A percentile compares a stretch with the other conserved stretches of the same genome.
Evolutionary conservation across 495 filamentous ascomycete species (phyloP).

Genomic region (Penicillium psychrofluorescens): DNA sequence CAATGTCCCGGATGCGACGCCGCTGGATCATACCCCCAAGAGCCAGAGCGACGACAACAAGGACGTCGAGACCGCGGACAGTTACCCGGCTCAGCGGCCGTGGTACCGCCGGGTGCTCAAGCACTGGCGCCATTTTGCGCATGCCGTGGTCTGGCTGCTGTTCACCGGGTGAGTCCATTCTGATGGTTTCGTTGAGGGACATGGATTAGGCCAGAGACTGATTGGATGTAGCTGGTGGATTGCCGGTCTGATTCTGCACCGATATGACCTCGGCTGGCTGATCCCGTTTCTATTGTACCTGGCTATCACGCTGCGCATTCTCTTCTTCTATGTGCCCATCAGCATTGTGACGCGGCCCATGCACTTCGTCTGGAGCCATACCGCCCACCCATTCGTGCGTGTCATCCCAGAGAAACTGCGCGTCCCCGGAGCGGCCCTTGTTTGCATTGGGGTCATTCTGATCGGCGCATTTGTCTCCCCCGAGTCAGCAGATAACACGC

Average conservation of each 20-base stretch:
- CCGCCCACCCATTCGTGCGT: slow-evolving; percentile 41
- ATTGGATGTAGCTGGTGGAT: slow-evolving; percentile 72
- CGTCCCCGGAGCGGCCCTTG: slow-evolving; percentile 48
- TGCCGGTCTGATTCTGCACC: slow-evolving; percentile 64
- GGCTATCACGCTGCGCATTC: slow-evolving; percentile 60
- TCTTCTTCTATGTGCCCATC: slow-evolving; percentile 67
- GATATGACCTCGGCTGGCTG: slow-evolving; percentile 71
- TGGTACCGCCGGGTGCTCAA: slow-evolving; percentile 19
- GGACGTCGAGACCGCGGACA: slow-evolving; percentile 22
- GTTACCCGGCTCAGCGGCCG: slow-evolving; percentile 10
- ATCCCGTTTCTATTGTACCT: slow-evolving; percentile 80
- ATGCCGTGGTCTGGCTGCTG: slow-evolving; percentile 45
- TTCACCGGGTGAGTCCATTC: slow-evolving; percentile 51
- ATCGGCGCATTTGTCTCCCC: slow-evolving; percentile 66
- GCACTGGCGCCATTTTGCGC: slow-evolving; percentile 33
- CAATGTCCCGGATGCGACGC: slow-evolving; percentile 32
- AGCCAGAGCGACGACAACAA: slow-evolving; percentile 22
- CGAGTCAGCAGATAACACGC: slow-evolving; percentile 66
- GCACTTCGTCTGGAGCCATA: slow-evolving; percentile 57
- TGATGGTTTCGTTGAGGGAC: background rate
- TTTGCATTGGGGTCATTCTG: slow-evolving; percentile 62
- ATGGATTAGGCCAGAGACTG: slow-evolving; percentile 3
- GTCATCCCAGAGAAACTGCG: slow-evolving; percentile 57
- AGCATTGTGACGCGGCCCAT: slow-evolving; percentile 57
- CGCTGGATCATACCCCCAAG: slow-evolving; percentile 35